Conservation (phyloP, 2,329 filamentous ascomycete species). For the Aulographum hederae region DNA sequence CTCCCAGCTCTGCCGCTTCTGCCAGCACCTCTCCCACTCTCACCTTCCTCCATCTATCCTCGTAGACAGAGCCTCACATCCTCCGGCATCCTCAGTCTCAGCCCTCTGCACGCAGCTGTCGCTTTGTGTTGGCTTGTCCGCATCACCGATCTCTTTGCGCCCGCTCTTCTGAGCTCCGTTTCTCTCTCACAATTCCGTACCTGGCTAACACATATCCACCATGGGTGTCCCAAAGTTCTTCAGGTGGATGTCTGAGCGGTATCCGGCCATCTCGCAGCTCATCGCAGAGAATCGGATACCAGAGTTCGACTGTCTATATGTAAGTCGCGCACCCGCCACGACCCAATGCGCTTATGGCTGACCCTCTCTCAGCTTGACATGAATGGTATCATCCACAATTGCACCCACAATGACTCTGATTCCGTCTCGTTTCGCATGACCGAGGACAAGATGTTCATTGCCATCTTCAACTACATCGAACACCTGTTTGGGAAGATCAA, state of each 20-base stretch:
- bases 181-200: too few species aligned
- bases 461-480: conserved; percentile 99
- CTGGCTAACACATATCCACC: conserved; percentile 10
- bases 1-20: neutral
- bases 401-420: conserved; percentile 91
- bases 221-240: conserved; percentile 85
- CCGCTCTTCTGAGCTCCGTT: too few species aligned
- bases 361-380: conserved; percentile 51
- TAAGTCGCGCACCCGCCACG: conserved; percentile 22
- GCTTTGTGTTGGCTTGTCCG: too few species aligned
- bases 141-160: too few species aligned
- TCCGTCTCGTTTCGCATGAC: conserved; percentile 82
- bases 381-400: conserved; percentile 99
- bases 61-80: neutral
- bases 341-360: conserved; percentile 1
- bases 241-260: conserved; percentile 97
- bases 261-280: conserved; percentile 93
- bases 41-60: too few species aligned
- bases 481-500: conserved; percentile 98
- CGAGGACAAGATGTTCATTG: conserved; percentile 98
- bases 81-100: neutral
- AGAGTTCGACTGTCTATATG: conserved; percentile 94
- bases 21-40: neutral
- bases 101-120: neutral
- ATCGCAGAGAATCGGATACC: conserved; percentile 98